phyloP scores from a whole-genome alignment of 768 basidiomycete genomes.

The Termitomyces sp. region DNA sequence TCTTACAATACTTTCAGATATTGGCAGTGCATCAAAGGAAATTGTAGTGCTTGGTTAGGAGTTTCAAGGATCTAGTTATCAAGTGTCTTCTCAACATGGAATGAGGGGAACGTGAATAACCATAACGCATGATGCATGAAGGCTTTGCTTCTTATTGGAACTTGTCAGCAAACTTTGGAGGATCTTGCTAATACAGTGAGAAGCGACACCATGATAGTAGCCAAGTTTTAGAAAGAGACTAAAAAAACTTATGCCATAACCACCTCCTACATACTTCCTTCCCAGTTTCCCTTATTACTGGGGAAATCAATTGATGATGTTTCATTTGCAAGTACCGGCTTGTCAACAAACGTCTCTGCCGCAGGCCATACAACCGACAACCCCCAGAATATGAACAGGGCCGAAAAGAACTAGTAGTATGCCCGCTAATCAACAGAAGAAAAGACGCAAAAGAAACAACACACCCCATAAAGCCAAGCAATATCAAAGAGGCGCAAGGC shows the following conservation, averaged over 20 bases:
- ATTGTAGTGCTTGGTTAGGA: no score
- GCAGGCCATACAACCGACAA: slow-evolving; percentile 38
- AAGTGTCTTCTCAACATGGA: no score
- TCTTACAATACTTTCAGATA: no score
- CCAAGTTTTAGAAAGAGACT: no score
- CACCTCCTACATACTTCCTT: background rate
- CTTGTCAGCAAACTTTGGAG: no score
- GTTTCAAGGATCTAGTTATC: no score
- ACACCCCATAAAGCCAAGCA: slow-evolving; percentile 72
- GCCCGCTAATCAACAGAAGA: background rate
- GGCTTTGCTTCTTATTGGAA: no score
- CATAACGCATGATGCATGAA: no score
- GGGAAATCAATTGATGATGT: background rate
- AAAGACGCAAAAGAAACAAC: slow-evolving; percentile 17
- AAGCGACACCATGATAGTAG: no score
- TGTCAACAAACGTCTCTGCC: slow-evolving; percentile 34
- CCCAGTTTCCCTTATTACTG: background rate
- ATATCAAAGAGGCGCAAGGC: slow-evolving; percentile 58
- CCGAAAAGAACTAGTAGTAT: slow-evolving; percentile 38
- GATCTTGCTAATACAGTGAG: no score
- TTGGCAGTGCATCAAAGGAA: no score
- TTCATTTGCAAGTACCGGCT: slow-evolving; percentile 25
- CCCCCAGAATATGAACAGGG: slow-evolving; percentile 27
- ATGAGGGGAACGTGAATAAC: no score
- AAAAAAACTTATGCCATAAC: background rate